Conservation (phyloP, 1,139 yeast species). For the Kodamaea fungicola region DNA sequence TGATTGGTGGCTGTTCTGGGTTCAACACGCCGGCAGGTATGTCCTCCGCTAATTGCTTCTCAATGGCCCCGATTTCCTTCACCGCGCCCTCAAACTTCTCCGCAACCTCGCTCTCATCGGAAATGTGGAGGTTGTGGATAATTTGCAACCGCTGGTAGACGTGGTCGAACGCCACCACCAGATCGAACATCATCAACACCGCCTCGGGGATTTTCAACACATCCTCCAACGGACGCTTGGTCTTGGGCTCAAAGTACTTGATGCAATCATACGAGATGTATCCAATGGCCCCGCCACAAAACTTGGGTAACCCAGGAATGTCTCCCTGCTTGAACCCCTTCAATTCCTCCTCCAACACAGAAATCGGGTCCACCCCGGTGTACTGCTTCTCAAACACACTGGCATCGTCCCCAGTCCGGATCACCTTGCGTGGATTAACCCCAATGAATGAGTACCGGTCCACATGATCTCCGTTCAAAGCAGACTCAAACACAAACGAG, state of each 20-base stretch:
- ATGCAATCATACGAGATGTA: slow-evolving; percentile 95
- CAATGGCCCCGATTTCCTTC: slow-evolving; percentile 54
- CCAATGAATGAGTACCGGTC: slow-evolving; percentile 93
- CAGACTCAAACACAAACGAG: slow-evolving; percentile 83
- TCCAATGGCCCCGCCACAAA: slow-evolving; percentile 96
- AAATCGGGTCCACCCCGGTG: slow-evolving; percentile 69
- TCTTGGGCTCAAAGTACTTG: slow-evolving; percentile 91
- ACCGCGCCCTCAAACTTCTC: slow-evolving; percentile 56
- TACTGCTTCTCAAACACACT: slow-evolving; percentile 29
- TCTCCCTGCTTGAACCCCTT: slow-evolving; percentile 61
- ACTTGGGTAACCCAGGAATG: slow-evolving; percentile 75
- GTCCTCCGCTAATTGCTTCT: slow-evolving; percentile 40
- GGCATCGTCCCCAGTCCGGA: slow-evolving; percentile 66
- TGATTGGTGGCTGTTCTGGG: slow-evolving; percentile 68
- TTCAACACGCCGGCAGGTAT: slow-evolving; percentile 26
- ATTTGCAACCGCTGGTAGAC: slow-evolving; percentile 91
- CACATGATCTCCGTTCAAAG: slow-evolving; percentile 82
- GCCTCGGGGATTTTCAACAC: slow-evolving; percentile 86
- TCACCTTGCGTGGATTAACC: slow-evolving; percentile 72
- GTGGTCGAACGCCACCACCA: slow-evolving; percentile 87
- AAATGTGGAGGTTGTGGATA: slow-evolving; percentile 67
- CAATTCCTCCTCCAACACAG: slow-evolving; percentile 70
- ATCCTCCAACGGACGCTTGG: slow-evolving; percentile 70
- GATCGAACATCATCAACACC: slow-evolving; percentile 84
- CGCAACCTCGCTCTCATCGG: slow-evolving; percentile 38